A percentile compares a stretch with the other conserved stretches of the same genome.
These are phyloP conservation scores for Bretziella fagacearum DNA, from an alignment of 2,329 filamentous ascomycete genomes.

Conservation along the genomic window DNA sequence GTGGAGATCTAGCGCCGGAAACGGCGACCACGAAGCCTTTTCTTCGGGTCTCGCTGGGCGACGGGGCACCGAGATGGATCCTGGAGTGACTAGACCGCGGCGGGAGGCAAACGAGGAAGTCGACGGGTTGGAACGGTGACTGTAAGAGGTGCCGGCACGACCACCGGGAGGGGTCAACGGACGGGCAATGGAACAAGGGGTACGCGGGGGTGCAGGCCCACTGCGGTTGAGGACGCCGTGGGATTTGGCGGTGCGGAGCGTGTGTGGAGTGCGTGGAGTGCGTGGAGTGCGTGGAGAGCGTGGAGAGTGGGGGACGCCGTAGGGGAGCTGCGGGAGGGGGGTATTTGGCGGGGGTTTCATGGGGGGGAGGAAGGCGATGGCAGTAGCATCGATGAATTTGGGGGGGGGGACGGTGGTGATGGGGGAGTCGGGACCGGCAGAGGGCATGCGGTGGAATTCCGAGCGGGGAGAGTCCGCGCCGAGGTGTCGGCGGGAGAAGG, in stretches of 20 bases:
- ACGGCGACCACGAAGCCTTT: constrained; percentile 10
- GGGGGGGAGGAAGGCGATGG: constrained; percentile 8
- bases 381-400: background rate
- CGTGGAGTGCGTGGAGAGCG: constrained; percentile 3
- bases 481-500: constrained; percentile 9
- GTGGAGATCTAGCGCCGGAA: constrained; percentile 1
- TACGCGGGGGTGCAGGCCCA: background rate
- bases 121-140: background rate
- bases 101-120: constrained; percentile 9
- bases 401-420: background rate
- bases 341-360: constrained; percentile 7
- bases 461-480: background rate
- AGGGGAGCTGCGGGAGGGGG: constrained; percentile 3
- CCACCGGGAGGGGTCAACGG: constrained; percentile 7
- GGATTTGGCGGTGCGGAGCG: constrained; percentile 12
- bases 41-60: constrained; percentile 9
- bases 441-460: constrained; percentile 1
- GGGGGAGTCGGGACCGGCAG: background rate
- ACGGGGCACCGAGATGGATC: constrained; percentile 1
- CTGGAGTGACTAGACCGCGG: no score
- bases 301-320: background rate
- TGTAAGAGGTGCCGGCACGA: constrained; percentile 1
- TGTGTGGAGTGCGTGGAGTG: background rate
- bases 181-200: constrained; percentile 4
- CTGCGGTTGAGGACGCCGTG: constrained; percentile 12